These are phyloP conservation scores for Paramecium caudatum DNA, from an alignment of 73 alveolate genomes.

Conservation along the genomic window DNA sequence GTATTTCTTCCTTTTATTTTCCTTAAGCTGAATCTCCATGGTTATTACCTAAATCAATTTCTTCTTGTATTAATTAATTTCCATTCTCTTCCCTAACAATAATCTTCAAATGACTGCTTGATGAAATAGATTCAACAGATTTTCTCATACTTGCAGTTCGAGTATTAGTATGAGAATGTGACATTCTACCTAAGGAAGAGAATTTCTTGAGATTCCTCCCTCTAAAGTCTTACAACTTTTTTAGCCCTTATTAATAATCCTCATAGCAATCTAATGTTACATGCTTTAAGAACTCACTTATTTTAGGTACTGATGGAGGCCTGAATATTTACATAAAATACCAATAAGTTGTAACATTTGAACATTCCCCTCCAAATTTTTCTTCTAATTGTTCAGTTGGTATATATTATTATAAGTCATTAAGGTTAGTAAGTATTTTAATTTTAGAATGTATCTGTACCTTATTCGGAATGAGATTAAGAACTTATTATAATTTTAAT, in stretches of 20 bases:
- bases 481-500: neutral
- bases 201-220: slow-evolving; percentile 1
- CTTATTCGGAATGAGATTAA: neutral
- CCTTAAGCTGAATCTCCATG: neutral
- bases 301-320: slow-evolving; percentile 35
- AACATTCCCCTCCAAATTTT: slow-evolving; percentile 47
- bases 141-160: neutral
- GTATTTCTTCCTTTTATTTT: neutral
- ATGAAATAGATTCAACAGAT: neutral
- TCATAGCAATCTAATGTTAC: slow-evolving; percentile 30
- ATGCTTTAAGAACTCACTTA: neutral
- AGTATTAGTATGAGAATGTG: neutral
- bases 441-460: slow-evolving; percentile 20
- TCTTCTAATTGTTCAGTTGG: slow-evolving; percentile 30
- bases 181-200: slow-evolving; percentile 19
- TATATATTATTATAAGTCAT: slow-evolving; percentile 11
- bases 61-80: slow-evolving; percentile 29
- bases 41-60: neutral
- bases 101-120: slow-evolving; percentile 46
- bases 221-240: slow-evolving; percentile 2
- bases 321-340: neutral
- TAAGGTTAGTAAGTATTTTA: neutral
- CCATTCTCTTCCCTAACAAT: slow-evolving; percentile 42
- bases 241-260: neutral
- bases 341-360: neutral